phyloP scores from a whole-genome alignment of 768 basidiomycete genomes.

The Lactifluus hygrophoroides region DNA sequence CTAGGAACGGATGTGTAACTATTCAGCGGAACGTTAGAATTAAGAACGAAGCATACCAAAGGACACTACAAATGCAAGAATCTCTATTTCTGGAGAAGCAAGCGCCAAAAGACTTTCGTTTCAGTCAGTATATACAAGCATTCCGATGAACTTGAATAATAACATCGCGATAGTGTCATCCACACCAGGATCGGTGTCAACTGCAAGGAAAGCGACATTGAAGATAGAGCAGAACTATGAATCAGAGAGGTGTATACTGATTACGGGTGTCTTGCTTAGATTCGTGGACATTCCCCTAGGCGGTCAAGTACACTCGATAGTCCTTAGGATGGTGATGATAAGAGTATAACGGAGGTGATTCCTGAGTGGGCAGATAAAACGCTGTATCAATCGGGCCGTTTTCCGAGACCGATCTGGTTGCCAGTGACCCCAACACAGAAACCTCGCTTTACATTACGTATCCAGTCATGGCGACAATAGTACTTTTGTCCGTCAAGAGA shows the following conservation, averaged over 20 bases:
- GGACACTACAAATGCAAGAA: constrained; percentile 65
- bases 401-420: neutral
- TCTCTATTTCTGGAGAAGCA: constrained; percentile 75
- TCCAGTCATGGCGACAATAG: too few relatives aligned
- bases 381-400: neutral
- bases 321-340: neutral
- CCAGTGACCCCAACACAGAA: neutral
- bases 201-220: constrained; percentile 29
- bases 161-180: constrained; percentile 78
- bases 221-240: neutral
- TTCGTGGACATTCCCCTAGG: neutral
- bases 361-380: too few relatives aligned
- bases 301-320: too few relatives aligned
- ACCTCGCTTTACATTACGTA: neutral
- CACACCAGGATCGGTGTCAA: constrained; percentile 82
- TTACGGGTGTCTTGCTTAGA: constrained; percentile 41
- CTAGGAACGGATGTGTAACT: constrained; percentile 29
- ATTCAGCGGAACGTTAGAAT: neutral
- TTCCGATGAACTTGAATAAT: constrained; percentile 21
- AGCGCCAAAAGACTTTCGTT: constrained; percentile 58
- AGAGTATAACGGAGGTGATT: neutral
- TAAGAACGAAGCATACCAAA: constrained; percentile 46
- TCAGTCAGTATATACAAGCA: neutral
- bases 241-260: constrained; percentile 41
- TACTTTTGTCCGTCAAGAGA: too few relatives aligned